Base-by-base conservation (phyloP, 2,329 filamentous ascomycete species). In the Alternaria infectoria region DNA sequence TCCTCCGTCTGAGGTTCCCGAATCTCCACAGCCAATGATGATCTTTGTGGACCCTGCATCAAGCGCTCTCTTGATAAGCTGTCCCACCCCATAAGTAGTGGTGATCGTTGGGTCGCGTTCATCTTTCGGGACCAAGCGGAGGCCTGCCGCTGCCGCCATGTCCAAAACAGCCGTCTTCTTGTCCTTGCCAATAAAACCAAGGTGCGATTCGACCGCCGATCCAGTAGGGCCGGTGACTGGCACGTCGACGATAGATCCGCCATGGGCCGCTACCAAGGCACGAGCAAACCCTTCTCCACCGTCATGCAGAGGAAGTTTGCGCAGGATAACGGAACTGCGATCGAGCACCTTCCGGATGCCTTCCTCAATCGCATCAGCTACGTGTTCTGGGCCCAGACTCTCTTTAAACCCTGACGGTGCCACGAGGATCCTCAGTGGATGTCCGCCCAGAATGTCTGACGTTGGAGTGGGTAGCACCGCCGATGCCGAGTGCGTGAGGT, bases 401-500 rank as follows among this genome's bases (percentile, higher is more conserved):
- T 85, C 85, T 62, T 86, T 87, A 79, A 86, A 86, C 3, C 85
- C 85, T 0, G 84, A 86, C 0, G 85, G 85, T 15, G 83, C 84
- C 40, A 87, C 80, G 52, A 87, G 80, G 23, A 87, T 77, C 32
- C 75, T 64, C 8, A 76, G 62, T 23, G 70, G 67, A 40, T 70
- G 68, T 19, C 64, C 70, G 25, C 58, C 55, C 3, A 74, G 54
- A 12, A 71, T 59, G 32, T 75, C 69, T 32, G 71, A 71, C 3
- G 65, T 70, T 40, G 71, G 73, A 23, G 69, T 73, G 2, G 64
- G 57, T 21, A 69, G 30, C 3, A 67, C 57, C 13, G 65, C 64
- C 3, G 73, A 68, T n/a, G 66, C 63, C 5, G 68, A 70, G 32
- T 64, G 59, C 23, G 70, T 56, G 2, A 71, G 43, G 9, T 69